Conservation (phyloP, 805 yeast genomes). For the Yamadazyma insecticola region DNA sequence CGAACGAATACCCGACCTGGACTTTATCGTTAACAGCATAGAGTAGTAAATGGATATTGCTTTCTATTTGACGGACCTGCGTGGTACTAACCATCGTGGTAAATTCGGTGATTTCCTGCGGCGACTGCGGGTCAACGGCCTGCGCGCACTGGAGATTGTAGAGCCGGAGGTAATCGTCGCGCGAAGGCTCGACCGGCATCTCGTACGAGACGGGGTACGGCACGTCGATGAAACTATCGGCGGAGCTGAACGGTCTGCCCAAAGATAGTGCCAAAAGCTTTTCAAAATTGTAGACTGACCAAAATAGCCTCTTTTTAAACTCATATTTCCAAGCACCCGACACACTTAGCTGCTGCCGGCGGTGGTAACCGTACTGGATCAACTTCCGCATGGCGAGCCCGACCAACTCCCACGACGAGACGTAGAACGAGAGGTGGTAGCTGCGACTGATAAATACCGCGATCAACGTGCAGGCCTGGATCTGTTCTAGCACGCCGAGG, state of each 20-base stretch:
- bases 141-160: slow-evolving; percentile 8
- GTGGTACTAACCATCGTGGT: slow-evolving; percentile 8
- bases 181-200: slow-evolving; percentile 3
- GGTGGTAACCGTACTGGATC: slow-evolving; percentile 9
- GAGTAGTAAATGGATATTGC: slow-evolving; percentile 8
- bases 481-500: slow-evolving; percentile 8
- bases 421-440: slow-evolving; percentile 11
- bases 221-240: slow-evolving; percentile 7
- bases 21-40: slow-evolving; percentile 6
- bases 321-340: slow-evolving; percentile 6
- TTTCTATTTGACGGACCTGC: slow-evolving; percentile 9
- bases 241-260: slow-evolving; percentile 8
- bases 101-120: slow-evolving; percentile 6
- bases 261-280: slow-evolving; percentile 7
- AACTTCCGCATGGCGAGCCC: slow-evolving; percentile 10
- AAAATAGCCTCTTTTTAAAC: slow-evolving; percentile 7
- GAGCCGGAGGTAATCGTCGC: slow-evolving; percentile 4
- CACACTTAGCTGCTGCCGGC: slow-evolving; percentile 5
- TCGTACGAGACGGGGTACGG: slow-evolving; percentile 9
- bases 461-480: slow-evolving; percentile 9
- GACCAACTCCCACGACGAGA: slow-evolving; percentile 8
- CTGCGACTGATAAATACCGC: slow-evolving; percentile 10
- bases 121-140: slow-evolving; percentile 3
- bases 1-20: slow-evolving; percentile 8
- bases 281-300: slow-evolving; percentile 10